Conservation (phyloP, 2,329 filamentous ascomycete genomes). For the Colletotrichum truncatum region DNA sequence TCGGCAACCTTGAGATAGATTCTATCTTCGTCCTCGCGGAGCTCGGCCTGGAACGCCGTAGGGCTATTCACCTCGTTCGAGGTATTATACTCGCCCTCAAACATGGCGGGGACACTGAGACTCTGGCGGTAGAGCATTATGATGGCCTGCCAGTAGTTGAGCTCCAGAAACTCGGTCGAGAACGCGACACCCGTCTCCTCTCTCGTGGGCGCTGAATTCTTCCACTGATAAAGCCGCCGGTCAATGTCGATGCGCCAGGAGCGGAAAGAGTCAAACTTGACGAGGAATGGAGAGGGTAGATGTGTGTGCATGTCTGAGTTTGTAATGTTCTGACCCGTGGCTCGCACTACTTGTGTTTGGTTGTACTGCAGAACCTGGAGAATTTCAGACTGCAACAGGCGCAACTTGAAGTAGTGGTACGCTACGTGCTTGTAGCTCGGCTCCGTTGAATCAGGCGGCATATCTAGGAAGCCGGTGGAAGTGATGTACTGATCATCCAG, state of each 20-base stretch:
- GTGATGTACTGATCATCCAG: constrained; percentile 92
- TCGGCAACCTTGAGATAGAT: constrained; percentile 96
- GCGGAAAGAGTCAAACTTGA: constrained; percentile 84
- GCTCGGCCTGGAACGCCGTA: constrained; percentile 69
- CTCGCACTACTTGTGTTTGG: constrained; percentile 82
- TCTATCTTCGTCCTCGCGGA: constrained; percentile 84
- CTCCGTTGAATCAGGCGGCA: constrained; percentile 61
- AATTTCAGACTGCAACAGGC: constrained; percentile 92
- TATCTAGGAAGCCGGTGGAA: constrained; percentile 74
- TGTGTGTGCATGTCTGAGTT: constrained; percentile 82
- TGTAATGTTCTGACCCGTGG: constrained; percentile 67
- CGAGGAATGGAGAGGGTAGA: constrained; percentile 85
- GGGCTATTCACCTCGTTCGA: constrained; percentile 72
- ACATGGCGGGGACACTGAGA: constrained; percentile 82
- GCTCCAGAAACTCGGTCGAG: constrained; percentile 86
- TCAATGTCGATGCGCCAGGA: constrained; percentile 92
- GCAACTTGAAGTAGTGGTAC: constrained; percentile 90
- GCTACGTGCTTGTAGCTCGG: constrained; percentile 92
- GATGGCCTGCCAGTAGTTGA: constrained; percentile 98
- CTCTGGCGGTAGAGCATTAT: constrained; percentile 96
- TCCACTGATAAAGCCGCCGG: constrained; percentile 85
- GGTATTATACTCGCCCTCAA: constrained; percentile 80
- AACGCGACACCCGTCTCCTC: constrained; percentile 88
- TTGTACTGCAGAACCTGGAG: constrained; percentile 93
- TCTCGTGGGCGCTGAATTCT: constrained; percentile 79